Conservation (phyloP, 768 basidiomycete genomes). For the Leccinum disarticulatum region DNA sequence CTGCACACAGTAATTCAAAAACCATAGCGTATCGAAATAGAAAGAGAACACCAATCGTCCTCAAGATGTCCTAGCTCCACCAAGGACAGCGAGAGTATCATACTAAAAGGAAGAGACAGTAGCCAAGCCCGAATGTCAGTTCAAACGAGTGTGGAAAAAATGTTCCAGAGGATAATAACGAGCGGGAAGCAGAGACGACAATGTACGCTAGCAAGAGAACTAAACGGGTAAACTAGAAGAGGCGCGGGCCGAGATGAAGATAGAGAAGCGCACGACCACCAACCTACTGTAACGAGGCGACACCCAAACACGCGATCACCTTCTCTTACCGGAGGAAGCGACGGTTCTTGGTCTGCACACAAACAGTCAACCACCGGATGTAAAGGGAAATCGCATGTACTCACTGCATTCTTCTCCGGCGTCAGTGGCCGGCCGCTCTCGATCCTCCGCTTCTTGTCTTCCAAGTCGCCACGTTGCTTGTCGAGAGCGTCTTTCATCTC, state of each 20-base stretch:
- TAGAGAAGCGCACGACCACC: constrained; percentile 27
- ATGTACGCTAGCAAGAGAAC: constrained; percentile 44
- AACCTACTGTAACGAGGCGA: constrained; percentile 32
- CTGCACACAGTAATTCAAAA: constrained; percentile 13
- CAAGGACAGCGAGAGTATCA: constrained; percentile 41
- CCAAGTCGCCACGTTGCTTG: constrained; percentile 92
- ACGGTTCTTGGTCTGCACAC: constrained; percentile 35
- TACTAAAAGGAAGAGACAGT: constrained; percentile 50
- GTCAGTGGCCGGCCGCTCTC: constrained; percentile 94
- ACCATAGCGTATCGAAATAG: constrained; percentile 8
- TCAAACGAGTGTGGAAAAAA: constrained; percentile 53
- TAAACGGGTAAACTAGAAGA: constrained; percentile 38
- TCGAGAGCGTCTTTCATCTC: constrained; percentile 99
- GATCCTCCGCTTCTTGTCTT: constrained; percentile 97
- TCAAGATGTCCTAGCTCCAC: constrained; percentile 27
- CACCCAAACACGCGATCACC: constrained; percentile 7
- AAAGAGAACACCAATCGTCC: constrained; percentile 24
- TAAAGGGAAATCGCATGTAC: constrained; percentile 30
- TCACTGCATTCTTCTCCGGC: constrained; percentile 86
- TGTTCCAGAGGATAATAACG: constrained; percentile 43
- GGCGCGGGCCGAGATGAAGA: constrained; percentile 32
- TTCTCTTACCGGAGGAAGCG: constrained; percentile 36
- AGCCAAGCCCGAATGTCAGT: constrained; percentile 53
- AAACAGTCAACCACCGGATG: constrained; percentile 8
- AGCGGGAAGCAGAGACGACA: constrained; percentile 34